Base-by-base conservation (phyloP, 2,329 filamentous ascomycete species). In the Aspergillus glaucus region DNA sequence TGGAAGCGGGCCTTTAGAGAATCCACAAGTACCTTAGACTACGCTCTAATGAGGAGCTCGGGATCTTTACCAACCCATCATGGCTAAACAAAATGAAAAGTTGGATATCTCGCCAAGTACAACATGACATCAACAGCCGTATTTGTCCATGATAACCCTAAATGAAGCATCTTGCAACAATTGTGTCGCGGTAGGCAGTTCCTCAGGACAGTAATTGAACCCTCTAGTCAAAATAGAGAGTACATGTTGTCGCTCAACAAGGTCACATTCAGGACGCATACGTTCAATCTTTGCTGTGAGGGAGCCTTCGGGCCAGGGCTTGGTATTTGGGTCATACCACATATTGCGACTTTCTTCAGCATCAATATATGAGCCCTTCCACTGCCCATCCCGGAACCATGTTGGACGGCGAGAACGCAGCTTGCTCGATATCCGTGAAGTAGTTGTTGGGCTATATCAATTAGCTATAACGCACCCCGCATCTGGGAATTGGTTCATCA, bases 371-470 rank as follows among this genome's bases (percentile, higher is more conserved):
- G 36, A 48, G 7, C 56, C 56, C 43, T 62, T 60, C 59, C 56
- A 62, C 22, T 58, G 14, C 54, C 57, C 44, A 30, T 1, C 84
- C 84, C 0, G 82, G 82, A 0, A 85, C 79, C 62, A 87, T 70
- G 51, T 79, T 81, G 0, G 78, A 79, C 0, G 84, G 84, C 0
- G 79, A 81, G 59, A 87, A 87, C 0, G 81, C 79, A 0, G 80
- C 78, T 66, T 87, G 82, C 63, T 87, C 84, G 43, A 85, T 79
- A 57, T 87, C 82, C 37, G 76, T 70, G 55, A 85, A 84, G 66
- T 84, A 86, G 63, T 86, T 85, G 61, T 62, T 65, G 43, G 15
- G 34, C 5, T 5, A 2, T 15, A 15, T 28, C 7, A 17, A 26
- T 19, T 22, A 43, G 8, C 15, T 15, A 15, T 15, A 15, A 15